Percentiles rank a stretch among this genome's conserved stretches.
These are phyloP conservation scores for Thymus quinquecostatus DNA, from an alignment of 257 asterid species.

Conservation along the genomic window DNA sequence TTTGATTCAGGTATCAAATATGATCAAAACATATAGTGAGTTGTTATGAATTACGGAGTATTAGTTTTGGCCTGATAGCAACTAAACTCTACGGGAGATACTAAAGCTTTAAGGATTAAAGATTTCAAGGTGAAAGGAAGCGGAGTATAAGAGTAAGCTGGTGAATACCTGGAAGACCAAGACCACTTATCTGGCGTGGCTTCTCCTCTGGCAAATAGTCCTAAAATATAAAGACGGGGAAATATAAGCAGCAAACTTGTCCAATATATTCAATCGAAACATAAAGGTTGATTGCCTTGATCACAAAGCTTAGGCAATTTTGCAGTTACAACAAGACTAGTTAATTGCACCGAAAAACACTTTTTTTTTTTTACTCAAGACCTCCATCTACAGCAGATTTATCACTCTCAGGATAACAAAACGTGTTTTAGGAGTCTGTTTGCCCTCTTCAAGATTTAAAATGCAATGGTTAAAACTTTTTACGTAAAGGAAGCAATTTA, in stretches of 20 bases:
- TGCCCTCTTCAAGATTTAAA: background rate
- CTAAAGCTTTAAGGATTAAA: background rate
- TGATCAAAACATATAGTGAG: conserved; percentile 5
- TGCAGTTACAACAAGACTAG: background rate
- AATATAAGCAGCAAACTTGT: conserved; percentile 22
- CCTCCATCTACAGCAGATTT: background rate
- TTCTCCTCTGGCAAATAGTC: conserved; percentile 78
- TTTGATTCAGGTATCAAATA: conserved; percentile 4
- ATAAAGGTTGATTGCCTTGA: background rate
- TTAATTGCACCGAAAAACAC: background rate
- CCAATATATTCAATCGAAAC: conserved; percentile 25
- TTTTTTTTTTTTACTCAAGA: background rate
- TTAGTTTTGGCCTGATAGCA: conserved; percentile 1
- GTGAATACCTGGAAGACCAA: conserved; percentile 88
- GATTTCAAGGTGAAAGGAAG: background rate
- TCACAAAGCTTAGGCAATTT: background rate
- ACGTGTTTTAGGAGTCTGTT: background rate
- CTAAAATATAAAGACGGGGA: conserved; percentile 47
- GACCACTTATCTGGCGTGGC: conserved; percentile 90
- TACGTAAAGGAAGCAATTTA: conserved; percentile 7
- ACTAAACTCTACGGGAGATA: background rate
- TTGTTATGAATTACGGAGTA: background rate
- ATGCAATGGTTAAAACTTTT: background rate
- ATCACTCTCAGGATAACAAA: background rate
- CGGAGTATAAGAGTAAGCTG: background rate